Evolutionary conservation across 176 grass and related monocot species (phyloP).

Genomic region (Urochloa ruziziensis): DNA sequence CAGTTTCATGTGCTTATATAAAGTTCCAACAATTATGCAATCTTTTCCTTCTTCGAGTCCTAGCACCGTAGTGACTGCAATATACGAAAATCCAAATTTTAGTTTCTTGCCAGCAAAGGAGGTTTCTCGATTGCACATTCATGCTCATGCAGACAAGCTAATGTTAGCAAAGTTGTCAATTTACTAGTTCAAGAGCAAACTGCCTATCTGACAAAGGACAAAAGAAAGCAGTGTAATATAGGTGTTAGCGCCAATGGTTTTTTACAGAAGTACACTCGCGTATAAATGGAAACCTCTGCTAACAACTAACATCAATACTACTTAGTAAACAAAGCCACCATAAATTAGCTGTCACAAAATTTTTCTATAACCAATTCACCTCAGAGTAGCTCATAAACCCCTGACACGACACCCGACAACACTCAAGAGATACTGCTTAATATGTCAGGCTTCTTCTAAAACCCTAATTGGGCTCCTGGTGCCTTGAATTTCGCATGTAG

Average conservation of each 20-base stretch:
- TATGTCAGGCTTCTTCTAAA: background rate
- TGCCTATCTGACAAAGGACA: background rate
- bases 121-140: background rate
- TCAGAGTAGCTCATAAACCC: background rate
- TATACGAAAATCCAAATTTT: background rate
- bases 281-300: background rate
- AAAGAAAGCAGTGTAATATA: background rate
- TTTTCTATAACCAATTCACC: background rate
- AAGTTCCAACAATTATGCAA: conserved; percentile 86
- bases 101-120: background rate
- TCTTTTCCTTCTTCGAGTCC: conserved; percentile 94
- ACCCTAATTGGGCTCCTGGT: background rate
- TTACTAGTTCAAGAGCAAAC: background rate
- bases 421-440: background rate
- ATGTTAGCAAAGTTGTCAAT: background rate
- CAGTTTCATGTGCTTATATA: conserved; percentile 97
- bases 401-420: background rate
- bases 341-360: background rate
- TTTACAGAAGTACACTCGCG: background rate
- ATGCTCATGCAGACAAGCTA: background rate
- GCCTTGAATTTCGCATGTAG: background rate
- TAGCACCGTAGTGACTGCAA: conserved; percentile 86
- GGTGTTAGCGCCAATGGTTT: background rate
- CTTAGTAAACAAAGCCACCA: background rate
- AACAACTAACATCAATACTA: background rate